phyloP scores from a whole-genome alignment of 1,284 basidiomycete species.

The Ustilago xerochloae region DNA sequence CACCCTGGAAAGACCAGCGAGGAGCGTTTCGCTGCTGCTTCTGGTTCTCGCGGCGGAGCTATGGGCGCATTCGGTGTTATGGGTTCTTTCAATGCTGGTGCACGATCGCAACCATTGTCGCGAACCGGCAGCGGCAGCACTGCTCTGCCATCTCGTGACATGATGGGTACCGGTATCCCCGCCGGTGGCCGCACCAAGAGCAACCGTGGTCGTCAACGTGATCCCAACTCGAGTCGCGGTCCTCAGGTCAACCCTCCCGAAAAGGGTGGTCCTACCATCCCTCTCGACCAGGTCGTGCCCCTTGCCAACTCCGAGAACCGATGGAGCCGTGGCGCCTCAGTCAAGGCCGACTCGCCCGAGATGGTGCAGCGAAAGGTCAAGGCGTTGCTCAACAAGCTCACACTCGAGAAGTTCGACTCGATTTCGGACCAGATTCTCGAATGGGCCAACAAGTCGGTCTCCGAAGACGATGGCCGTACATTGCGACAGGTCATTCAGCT shows the following conservation, averaged over 20 bases:
- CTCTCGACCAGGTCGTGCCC: conserved; percentile 74
- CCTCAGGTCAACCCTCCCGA: conserved; percentile 66
- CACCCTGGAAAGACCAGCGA: conserved; percentile 66
- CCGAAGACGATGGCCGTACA: conserved; percentile 91
- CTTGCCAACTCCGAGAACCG: conserved; percentile 82
- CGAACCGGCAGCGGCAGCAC: conserved; percentile 65
- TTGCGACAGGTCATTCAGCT: conserved; percentile 94
- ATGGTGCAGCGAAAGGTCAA: conserved; percentile 94
- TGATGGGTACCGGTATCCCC: conserved; percentile 66
- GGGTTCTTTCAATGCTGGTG: conserved; percentile 63
- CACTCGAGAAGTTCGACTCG: conserved; percentile 94
- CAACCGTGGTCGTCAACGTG: conserved; percentile 64
- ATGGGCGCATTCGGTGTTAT: conserved; percentile 64
- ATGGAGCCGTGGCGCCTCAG: conserved; percentile 72
- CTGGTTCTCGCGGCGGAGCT: conserved; percentile 38
- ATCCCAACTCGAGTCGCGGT: conserved; percentile 56
- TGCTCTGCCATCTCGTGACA: conserved; percentile 65
- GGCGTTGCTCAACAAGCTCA: conserved; percentile 91
- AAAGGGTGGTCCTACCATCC: conserved; percentile 70
- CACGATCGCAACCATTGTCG: conserved; percentile 64
- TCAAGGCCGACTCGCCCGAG: conserved; percentile 77
- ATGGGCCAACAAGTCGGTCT: conserved; percentile 93
- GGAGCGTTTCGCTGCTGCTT: conserved; percentile 65
- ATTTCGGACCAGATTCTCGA: conserved; percentile 91
- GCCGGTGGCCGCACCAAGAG: conserved; percentile 62